phyloP scores from a whole-genome alignment of 2,329 filamentous ascomycete genomes.

The Xylariales sp. region DNA sequence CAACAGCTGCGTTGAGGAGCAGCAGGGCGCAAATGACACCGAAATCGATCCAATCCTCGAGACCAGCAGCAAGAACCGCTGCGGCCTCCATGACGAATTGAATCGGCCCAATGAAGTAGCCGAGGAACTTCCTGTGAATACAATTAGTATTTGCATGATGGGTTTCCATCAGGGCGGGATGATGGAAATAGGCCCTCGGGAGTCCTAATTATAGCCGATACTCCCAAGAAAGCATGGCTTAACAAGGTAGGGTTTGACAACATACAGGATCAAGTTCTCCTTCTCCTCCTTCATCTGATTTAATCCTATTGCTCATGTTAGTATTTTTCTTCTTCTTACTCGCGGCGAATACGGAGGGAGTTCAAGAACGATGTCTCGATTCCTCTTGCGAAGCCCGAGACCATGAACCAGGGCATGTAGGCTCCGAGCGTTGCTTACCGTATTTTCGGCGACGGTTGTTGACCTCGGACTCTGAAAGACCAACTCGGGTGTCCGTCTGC shows the following conservation, averaged over 20 bases:
- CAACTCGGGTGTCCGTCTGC: conserved; percentile 67
- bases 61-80: conserved; percentile 74
- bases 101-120: conserved; percentile 54
- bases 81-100: conserved; percentile 93
- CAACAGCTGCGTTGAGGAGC: conserved; percentile 77
- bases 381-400: too few relatives aligned
- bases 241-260: too few relatives aligned
- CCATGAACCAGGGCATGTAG: too few relatives aligned
- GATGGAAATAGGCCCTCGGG: too few relatives aligned
- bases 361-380: too few relatives aligned
- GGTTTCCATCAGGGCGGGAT: too few relatives aligned
- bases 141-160: background rate
- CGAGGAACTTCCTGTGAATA: conserved; percentile 62
- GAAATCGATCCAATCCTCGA: conserved; percentile 88
- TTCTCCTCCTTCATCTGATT: conserved; percentile 93
- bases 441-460: conserved; percentile 20
- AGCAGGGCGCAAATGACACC: conserved; percentile 84
- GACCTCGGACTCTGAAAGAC: conserved; percentile 71
- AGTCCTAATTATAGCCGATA: too few relatives aligned
- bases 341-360: too few relatives aligned
- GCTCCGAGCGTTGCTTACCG: too few relatives aligned
- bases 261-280: conserved; percentile 52
- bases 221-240: too few relatives aligned
- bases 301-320: too few relatives aligned
- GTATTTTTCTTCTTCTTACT: too few relatives aligned